Evolutionary conservation across 2,329 filamentous ascomycete genomes (phyloP), one percentile per base, ranked within the genome.

Genomic region (Onygenales sp.): DNA sequence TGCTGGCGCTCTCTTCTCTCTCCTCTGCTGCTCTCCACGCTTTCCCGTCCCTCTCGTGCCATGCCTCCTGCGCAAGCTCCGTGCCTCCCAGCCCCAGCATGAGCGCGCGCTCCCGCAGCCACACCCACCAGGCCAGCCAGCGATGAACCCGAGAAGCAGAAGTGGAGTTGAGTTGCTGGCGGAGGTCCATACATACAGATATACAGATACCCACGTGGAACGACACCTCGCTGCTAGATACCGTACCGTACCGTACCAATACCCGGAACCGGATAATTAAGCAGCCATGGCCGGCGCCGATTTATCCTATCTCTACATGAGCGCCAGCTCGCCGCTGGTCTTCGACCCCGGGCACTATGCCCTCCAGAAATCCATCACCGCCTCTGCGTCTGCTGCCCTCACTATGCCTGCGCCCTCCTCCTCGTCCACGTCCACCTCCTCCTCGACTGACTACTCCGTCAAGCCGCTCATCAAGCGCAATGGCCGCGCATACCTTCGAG

Each of bases 401-500:
- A 32, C 32, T 39, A 45, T 46, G 42, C 43, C 66, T 54, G 62
- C 64, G 35, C 63, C 62, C 21, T 66, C 67, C 36, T 69, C 69
- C 41, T 64, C 67, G 39, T 69, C 69, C 43, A 70, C 68, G 43
- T 55, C 68, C 50, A 17, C 54, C 8, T 59, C 64, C 52, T 66
- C 68, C 43, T 56, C 66, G 21, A 66, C 66, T 27, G 70, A 73
- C 58, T 71, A 71, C 58, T 62, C 63, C 36, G 70, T 67, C 59
- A 75, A 73, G 60, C 83, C 84, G 7, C 86, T 91, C 63, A 73
- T 86, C 59, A 73, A 84, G 58, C 84, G 86, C 63, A 85, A 93
- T 73, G 89, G 89, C 51, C 86, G 90, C 54, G 86, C 86, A 46
- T 96, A 92, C 70, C 80, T 94, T 58, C 83, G 86, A 65, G 88